Conservation (phyloP, 2,329 filamentous ascomycete genomes). For the Colletotrichum paranaense region DNA sequence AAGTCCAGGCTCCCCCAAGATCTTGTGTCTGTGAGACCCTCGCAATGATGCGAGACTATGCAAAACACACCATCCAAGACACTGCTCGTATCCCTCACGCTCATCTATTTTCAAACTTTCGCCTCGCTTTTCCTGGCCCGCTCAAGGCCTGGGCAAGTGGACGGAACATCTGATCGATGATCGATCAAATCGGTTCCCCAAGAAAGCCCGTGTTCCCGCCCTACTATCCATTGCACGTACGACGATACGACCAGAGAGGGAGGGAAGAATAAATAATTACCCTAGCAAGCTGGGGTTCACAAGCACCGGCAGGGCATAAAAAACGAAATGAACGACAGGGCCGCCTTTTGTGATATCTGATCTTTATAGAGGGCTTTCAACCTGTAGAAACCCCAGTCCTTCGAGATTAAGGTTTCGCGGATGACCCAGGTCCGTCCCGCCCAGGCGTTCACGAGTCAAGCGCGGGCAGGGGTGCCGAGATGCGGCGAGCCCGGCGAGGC, state of each 20-base stretch:
- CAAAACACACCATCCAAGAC: background rate
- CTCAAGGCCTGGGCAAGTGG: background rate
- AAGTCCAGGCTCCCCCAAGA: background rate
- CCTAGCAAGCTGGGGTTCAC: background rate
- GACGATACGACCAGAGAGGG: background rate
- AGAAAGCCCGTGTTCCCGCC: background rate
- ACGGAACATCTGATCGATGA: background rate
- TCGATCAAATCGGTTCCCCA: background rate
- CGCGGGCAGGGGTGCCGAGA: background rate
- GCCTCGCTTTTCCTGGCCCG: background rate
- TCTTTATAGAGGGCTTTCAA: background rate
- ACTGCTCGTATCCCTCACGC: background rate
- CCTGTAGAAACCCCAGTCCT: background rate
- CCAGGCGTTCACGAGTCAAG: constrained; percentile 26
- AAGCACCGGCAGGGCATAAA: background rate
- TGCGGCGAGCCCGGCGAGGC: background rate
- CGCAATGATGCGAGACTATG: background rate
- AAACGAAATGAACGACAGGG: constrained; percentile 10
- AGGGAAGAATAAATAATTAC: background rate
- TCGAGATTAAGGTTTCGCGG: constrained; percentile 11
- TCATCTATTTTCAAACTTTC: background rate
- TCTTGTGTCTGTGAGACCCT: background rate
- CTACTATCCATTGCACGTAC: too few relatives aligned
- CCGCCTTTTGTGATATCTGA: background rate
- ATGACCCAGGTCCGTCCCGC: background rate